A percentile compares a stretch with the other conserved stretches of the same genome.
Evolutionary conservation across 192 early-diverging fungal species (phyloP).

Genomic region (Backusella tarrabulga): DNA sequence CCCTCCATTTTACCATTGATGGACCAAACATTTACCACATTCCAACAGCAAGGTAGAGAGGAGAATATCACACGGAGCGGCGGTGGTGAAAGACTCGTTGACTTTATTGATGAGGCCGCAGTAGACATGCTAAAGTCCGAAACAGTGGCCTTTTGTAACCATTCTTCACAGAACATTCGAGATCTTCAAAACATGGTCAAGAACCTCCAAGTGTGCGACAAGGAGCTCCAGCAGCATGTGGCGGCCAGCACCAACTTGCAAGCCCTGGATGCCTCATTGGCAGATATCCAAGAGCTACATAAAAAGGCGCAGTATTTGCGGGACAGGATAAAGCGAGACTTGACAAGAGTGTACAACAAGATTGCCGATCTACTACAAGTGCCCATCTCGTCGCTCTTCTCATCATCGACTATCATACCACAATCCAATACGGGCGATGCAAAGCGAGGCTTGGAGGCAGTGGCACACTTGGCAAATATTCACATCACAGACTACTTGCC

Average conservation of each 20-base stretch:
- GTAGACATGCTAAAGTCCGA: neutral
- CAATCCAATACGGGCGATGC: neutral
- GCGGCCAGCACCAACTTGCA: constrained; percentile 20
- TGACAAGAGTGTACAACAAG: constrained; percentile 21
- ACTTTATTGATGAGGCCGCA: constrained; percentile 13
- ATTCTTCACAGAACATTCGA: constrained; percentile 11
- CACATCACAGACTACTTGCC: constrained; percentile 45
- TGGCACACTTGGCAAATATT: constrained; percentile 44
- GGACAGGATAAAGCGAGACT: constrained; percentile 26
- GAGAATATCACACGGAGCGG: neutral
- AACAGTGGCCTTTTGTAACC: neutral
- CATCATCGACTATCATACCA: neutral
- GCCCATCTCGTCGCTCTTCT: neutral
- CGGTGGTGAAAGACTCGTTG: neutral
- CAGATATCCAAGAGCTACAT: constrained; percentile 12
- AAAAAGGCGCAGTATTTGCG: constrained; percentile 21
- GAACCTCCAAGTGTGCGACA: constrained; percentile 11
- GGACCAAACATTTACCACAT: neutral
- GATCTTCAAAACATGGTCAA: constrained; percentile 12
- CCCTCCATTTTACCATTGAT: constrained; percentile 29
- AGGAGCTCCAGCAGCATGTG: constrained; percentile 16
- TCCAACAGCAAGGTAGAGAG: neutral
- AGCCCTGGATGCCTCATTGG: constrained; percentile 16
- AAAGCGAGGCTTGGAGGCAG: constrained; percentile 41
- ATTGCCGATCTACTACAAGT: constrained; percentile 16